Percentiles rank a stretch among this genome's conserved stretches.
phyloP scores from a whole-genome alignment of 1,284 basidiomycete genomes.

The Ceratobasidium theobromae region DNA sequence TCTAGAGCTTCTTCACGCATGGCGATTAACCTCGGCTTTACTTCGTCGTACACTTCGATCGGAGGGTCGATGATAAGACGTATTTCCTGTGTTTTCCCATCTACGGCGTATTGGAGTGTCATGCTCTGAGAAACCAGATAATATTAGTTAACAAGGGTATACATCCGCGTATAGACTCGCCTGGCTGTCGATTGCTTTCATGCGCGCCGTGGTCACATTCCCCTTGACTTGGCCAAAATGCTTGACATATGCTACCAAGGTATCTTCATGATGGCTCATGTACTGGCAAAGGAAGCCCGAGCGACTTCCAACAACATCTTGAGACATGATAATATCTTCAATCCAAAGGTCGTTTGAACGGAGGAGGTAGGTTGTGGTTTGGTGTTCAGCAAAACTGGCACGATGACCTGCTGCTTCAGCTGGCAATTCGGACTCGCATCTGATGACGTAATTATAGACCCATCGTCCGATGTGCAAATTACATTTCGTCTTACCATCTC shows the following conservation, averaged over 20 bases:
- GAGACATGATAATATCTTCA: constrained; percentile 36
- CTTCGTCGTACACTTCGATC: constrained; percentile 69
- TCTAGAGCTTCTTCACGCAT: constrained; percentile 76
- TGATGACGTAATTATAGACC: background rate
- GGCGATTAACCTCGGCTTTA: constrained; percentile 69
- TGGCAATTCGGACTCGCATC: too few relatives aligned
- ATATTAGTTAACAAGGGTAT: background rate
- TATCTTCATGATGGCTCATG: constrained; percentile 79
- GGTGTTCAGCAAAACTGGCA: too few relatives aligned
- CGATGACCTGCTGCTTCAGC: too few relatives aligned
- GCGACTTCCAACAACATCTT: constrained; percentile 69
- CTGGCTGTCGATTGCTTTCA: constrained; percentile 65
- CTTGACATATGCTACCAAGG: constrained; percentile 47
- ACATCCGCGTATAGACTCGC: constrained; percentile 43
- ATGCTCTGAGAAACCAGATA: constrained; percentile 54
- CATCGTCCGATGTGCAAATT: too few relatives aligned
- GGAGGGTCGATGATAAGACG: constrained; percentile 66
- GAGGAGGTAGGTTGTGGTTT: background rate
- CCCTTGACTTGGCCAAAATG: constrained; percentile 55
- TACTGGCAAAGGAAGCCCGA: constrained; percentile 77
- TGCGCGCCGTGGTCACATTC: constrained; percentile 57
- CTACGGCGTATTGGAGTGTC: constrained; percentile 62
- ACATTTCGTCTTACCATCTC: too few relatives aligned
- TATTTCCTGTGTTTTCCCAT: constrained; percentile 49
- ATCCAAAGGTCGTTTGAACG: background rate